Percentiles rank a stretch among this genome's conserved stretches.
Conservation (phyloP, 2,329 filamentous ascomycete genomes). For the Aureobasidium sp. region DNA sequence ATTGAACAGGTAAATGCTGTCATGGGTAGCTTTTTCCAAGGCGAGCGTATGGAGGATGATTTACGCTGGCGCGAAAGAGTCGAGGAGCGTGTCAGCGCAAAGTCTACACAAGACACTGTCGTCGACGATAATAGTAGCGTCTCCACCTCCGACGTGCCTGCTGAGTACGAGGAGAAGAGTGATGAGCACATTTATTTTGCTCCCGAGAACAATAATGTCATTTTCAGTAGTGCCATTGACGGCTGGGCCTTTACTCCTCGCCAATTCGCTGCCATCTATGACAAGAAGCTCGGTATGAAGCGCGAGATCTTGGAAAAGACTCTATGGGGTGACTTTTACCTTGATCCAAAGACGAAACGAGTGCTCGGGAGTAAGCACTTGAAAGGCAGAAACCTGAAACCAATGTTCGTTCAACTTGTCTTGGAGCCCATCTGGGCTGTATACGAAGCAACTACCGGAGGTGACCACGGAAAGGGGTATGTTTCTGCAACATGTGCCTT, state of each 20-base stretch:
- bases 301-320: constrained; percentile 82
- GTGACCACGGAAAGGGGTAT: constrained; percentile 72
- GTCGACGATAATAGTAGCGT: constrained; percentile 51
- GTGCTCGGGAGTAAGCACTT: constrained; percentile 85
- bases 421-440: constrained; percentile 94
- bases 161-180: constrained; percentile 77
- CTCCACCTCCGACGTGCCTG: constrained; percentile 42
- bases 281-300: constrained; percentile 96
- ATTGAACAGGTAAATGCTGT: constrained; percentile 96
- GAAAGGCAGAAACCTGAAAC: constrained; percentile 84
- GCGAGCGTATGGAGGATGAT: constrained; percentile 97
- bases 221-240: constrained; percentile 94
- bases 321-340: constrained; percentile 92
- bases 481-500: constrained; percentile 31
- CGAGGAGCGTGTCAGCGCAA: constrained; percentile 73
- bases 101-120: constrained; percentile 45
- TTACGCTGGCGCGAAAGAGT: constrained; percentile 90
- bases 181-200: constrained; percentile 98
- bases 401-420: constrained; percentile 95
- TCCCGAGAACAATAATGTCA: constrained; percentile 97
- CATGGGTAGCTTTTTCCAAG: constrained; percentile 94
- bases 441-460: constrained; percentile 82
- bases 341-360: constrained; percentile 95
- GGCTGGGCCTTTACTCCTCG: constrained; percentile 98
- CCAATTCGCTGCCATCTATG: constrained; percentile 88